Conservation (phyloP, 2,329 filamentous ascomycete genomes). For the Furcasterigmium furcatum region DNA sequence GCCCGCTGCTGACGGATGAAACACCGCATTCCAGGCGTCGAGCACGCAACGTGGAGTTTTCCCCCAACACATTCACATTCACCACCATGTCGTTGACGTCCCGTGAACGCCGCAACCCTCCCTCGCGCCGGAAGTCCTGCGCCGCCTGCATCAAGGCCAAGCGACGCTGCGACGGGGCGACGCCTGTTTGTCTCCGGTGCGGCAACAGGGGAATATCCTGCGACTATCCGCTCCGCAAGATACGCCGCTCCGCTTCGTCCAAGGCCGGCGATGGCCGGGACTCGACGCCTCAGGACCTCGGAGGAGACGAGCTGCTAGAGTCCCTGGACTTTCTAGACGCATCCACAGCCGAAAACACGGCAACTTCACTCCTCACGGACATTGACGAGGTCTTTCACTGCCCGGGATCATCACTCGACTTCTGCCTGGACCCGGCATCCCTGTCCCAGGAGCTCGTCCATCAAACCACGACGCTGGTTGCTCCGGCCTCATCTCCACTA, state of each 20-base stretch:
- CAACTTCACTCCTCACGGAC: not conserved
- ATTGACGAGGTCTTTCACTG: not conserved
- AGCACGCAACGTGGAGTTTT: not conserved
- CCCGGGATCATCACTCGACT: not conserved
- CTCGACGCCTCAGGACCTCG: not conserved
- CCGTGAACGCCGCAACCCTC: conserved; percentile 32
- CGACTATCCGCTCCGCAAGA: not conserved
- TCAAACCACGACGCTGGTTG: too few relatives aligned
- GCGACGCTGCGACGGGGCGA: conserved; percentile 43
- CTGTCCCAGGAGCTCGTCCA: too few relatives aligned
- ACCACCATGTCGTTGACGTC: conserved; percentile 23
- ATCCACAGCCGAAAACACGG: too few relatives aligned
- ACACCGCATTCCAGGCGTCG: too few relatives aligned
- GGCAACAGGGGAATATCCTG: not conserved
- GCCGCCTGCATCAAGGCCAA: conserved; percentile 53
- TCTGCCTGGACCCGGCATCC: not conserved
- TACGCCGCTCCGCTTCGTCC: not conserved
- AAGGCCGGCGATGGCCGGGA: not conserved
- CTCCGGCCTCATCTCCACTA: too few relatives aligned
- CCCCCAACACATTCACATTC: not conserved
- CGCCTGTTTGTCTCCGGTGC: not conserved
- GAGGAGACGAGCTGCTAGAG: not conserved
- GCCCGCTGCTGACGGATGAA: too few relatives aligned
- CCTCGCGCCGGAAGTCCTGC: conserved; percentile 51
- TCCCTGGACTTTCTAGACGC: not conserved